Evolutionary conservation across 495 filamentous ascomycete species (phyloP).

Genomic region (Thozetella sp.): DNA sequence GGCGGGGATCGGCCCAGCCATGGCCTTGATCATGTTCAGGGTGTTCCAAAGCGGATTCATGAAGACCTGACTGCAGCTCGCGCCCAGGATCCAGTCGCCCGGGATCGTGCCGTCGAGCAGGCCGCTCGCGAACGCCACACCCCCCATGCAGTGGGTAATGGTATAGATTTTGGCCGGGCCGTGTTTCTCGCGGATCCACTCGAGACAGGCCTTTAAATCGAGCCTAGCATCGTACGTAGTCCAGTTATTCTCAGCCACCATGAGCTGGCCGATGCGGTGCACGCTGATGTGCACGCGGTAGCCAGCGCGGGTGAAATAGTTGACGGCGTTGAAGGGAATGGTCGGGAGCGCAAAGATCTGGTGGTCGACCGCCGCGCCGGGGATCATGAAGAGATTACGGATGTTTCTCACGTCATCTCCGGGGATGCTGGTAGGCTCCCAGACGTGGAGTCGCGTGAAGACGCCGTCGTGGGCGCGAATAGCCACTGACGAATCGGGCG

Average conservation of each 20-base stretch:
- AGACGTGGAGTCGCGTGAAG: conserved; percentile 52
- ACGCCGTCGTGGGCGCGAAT: conserved; percentile 54
- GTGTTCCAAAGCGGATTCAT: conserved; percentile 62
- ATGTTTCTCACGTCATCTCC: conserved; percentile 24
- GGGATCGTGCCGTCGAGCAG: conserved; percentile 68
- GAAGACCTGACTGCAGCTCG: conserved; percentile 67
- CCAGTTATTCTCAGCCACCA: conserved; percentile 50
- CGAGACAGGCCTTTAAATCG: conserved; percentile 60
- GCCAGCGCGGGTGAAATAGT: conserved; percentile 63
- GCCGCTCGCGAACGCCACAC: conserved; percentile 58
- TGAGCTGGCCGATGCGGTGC: conserved; percentile 61
- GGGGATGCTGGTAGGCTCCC: conserved; percentile 45
- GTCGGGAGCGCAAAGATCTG: conserved; percentile 67
- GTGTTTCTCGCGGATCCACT: conserved; percentile 46
- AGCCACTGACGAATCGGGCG: conserved; percentile 33
- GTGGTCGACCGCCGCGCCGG: conserved; percentile 64
- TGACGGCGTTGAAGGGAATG: conserved; percentile 64
- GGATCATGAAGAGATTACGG: conserved; percentile 60
- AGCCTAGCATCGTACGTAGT: conserved; percentile 66
- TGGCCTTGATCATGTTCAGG: conserved; percentile 61
- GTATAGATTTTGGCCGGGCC: conserved; percentile 53
- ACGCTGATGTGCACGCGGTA: conserved; percentile 60
- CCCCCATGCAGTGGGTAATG: conserved; percentile 69
- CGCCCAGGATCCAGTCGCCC: conserved; percentile 57
- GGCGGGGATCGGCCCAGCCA: conserved; percentile 42